Evolutionary conservation across 306 rosid species (phyloP), one percentile per base, ranked within the genome.

Genomic region (Sesbania bispinosa): DNA sequence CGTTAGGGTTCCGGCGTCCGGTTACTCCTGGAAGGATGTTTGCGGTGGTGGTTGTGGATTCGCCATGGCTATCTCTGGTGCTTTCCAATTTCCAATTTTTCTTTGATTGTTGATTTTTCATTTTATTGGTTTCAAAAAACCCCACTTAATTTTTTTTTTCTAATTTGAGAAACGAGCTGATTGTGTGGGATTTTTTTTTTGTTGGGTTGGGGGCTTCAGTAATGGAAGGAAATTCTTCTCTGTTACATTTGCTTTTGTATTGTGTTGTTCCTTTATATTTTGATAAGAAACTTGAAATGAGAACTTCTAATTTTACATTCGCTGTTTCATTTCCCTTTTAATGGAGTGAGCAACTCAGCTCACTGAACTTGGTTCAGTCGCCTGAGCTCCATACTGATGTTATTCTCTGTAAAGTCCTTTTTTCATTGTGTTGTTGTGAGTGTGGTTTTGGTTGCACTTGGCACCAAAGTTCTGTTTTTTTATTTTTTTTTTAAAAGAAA

Each of bases 1-100:
- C 1, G 96, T 87, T 59, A 82, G 84, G 84, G 69, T 64, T 62
- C 79, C 92, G 48, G 45, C 50, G 19, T 30, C 60, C 26, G 75
- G 67, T 51, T 71, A 63, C 67, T 55, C 52, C 6, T 93, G 97
- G 97, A 84, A 67, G 67, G 96, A 90, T 42, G 89, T 87, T 14
- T 82, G 84, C 20, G 96, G 98, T 10, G 98, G 98, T 21, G 98
- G 98, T n/a, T 90, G 97, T 75, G 98, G 98, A 18, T 93, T 93
- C 75, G 96, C 98, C 71, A 71, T 88, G 89, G 97, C 98, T 79
- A 79, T 90, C 61, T 87, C 98, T 21, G 98, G 97, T 92, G 65
- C 64, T 63, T 21, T 10, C 23, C 20, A 6, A 23, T 24, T 15
- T 6, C 11, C 29, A 32, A 7, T 20, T n/a, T 1, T 11, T 61